A percentile compares a stretch with the other conserved stretches of the same genome.
Evolutionary conservation across 139 green algal genomes (phyloP).

Genomic region (Asterochloris sp.): DNA sequence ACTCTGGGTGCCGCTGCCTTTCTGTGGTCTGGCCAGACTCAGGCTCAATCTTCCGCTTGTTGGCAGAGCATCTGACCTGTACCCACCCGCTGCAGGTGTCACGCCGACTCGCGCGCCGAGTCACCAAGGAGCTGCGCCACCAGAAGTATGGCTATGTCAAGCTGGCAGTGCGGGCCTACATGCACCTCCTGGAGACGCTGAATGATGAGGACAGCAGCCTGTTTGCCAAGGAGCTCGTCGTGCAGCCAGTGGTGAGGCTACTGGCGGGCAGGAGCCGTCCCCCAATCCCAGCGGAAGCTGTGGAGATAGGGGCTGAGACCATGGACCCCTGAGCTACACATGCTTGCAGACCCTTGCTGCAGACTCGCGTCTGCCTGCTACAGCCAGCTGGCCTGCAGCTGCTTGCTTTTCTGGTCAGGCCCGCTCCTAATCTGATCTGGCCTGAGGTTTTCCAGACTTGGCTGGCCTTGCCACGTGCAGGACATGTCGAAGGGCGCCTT

Average conservation of each 20-base stretch:
- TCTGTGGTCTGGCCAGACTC: no score
- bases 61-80: no score
- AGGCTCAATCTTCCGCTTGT: no score
- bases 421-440: background rate
- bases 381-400: background rate
- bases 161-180: conserved; percentile 39
- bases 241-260: conserved; percentile 20
- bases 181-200: conserved; percentile 26
- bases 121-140: conserved; percentile 35
- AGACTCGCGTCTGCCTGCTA: background rate
- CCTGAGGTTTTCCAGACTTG: background rate
- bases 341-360: background rate
- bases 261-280: background rate
- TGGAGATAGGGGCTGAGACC: background rate
- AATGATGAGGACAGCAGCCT: conserved; percentile 18
- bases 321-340: background rate
- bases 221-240: conserved; percentile 45
- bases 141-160: conserved; percentile 36
- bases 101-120: conserved; percentile 36
- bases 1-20: no score
- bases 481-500: conserved; percentile 12
- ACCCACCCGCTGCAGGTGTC: conserved; percentile 33
- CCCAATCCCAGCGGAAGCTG: background rate
- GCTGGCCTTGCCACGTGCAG: conserved; percentile 2
- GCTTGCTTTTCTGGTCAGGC: background rate